Evolutionary conservation across 768 basidiomycete genomes (phyloP), one percentile per base, ranked within the genome.

Genomic region (Phanerochaete carnosa): DNA sequence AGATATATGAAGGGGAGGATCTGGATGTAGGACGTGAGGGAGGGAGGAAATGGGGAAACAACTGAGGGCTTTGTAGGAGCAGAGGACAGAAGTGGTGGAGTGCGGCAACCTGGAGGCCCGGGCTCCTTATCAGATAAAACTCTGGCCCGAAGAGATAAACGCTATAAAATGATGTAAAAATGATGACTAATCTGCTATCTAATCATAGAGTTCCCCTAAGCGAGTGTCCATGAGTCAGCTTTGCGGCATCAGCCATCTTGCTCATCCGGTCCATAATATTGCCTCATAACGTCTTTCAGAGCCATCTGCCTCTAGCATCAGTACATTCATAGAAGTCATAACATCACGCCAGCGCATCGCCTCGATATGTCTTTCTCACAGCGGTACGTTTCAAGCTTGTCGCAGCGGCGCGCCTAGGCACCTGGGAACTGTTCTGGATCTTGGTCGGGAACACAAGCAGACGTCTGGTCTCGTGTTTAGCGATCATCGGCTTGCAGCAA

Each of bases 91-190:
- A 49, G 46, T 19, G 46, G 46, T 39, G 54, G 35, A 29, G 35
- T 22, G 54, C n/a, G 33, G 11, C 33, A 33, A 19, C 52, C 33
- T n/a, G 28, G 32, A 33, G 28, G 45, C 56, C 45, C 29, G 30
- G 56, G 9, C 32, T n/a, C 32, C 56, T 57, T 57, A 57, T 57
- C 56, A 57, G 56, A 57, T 57, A 57, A 57, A 43, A 28, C 37
- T n/a, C 35, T 33, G 37, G 37, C 39, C 45, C 45, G 37, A 25
- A 26, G 49, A 25, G 29, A 52, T 49, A 49, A 25, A 25, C 25
- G 49, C 26, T 28, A 6, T 28, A 45, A 9, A 5, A 26, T 28
- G 25, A 50, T 26, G 25, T 26, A 5, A 11, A 15, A 30, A 3
- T 50, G 49, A 50, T 55, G 23, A 55, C 28, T 8, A 11, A 19